Conservation (phyloP, 1,139 yeast species). For the Geotrichum restrictum region DNA sequence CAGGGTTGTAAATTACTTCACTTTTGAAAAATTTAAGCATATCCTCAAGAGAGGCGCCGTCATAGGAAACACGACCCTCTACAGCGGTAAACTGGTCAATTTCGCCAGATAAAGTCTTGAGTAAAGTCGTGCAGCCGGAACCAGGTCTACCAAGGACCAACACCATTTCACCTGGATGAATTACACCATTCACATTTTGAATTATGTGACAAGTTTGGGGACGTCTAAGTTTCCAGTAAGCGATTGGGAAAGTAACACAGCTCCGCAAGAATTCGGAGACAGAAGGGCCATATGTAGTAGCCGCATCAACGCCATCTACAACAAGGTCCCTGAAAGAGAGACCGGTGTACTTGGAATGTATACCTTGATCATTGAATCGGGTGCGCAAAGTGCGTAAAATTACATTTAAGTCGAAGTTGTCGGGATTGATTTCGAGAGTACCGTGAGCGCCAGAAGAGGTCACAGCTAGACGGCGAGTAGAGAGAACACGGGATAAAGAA, state of each 20-base stretch:
- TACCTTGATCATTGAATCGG: conserved; percentile 43
- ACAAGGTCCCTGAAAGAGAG: conserved; percentile 46
- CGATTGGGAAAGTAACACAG: conserved; percentile 34
- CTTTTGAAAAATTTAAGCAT: no score
- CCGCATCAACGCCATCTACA: conserved; percentile 51
- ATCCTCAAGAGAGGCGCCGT: no score
- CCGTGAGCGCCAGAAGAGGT: conserved; percentile 37
- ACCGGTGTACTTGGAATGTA: conserved; percentile 48
- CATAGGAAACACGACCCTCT: no score
- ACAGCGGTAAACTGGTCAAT: no score
- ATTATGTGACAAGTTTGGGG: conserved; percentile 16
- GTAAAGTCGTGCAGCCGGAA: no score
- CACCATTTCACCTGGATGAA: no score
- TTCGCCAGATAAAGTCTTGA: no score
- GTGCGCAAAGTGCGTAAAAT: conserved; percentile 37
- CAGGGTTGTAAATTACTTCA: no score
- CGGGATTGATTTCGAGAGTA: conserved; percentile 40
- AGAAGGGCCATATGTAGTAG: conserved; percentile 52
- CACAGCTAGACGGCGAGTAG: conserved; percentile 44
- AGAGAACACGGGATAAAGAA: conserved; percentile 43
- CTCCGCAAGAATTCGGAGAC: conserved; percentile 44
- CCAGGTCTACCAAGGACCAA: no score
- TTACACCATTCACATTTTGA: conserved; percentile 20
- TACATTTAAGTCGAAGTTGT: conserved; percentile 43
- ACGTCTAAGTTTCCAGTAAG: conserved; percentile 21